These are phyloP conservation scores for Pelargonium australe DNA, from an alignment of 441 rosid genomes.

Conservation along the genomic window DNA sequence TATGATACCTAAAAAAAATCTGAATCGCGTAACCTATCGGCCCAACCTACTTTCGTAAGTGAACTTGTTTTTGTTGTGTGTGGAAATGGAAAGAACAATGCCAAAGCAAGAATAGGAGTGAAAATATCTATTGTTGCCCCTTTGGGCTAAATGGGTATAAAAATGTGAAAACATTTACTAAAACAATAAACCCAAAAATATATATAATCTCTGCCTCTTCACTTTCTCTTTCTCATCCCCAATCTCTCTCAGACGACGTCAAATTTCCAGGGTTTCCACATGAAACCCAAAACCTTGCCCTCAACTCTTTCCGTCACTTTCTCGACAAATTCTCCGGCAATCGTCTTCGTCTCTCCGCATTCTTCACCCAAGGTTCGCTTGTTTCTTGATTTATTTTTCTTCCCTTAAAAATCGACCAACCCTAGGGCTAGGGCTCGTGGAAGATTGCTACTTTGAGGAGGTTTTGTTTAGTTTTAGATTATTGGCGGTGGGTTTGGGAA, in stretches of 20 bases:
- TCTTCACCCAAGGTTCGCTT: background rate
- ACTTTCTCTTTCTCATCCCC: background rate
- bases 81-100: no score
- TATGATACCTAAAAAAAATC: no score
- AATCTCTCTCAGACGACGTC: background rate
- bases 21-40: no score
- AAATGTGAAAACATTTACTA: no score
- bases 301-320: background rate
- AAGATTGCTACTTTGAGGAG: conserved; percentile 6
- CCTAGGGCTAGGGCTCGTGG: conserved; percentile 1
- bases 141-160: no score
- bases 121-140: no score
- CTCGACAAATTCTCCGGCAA: conserved; percentile 1
- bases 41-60: no score
- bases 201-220: background rate
- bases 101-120: no score
- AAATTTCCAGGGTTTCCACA: conserved; percentile 8
- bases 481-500: conserved; percentile 8
- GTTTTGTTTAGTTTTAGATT: conserved; percentile 23
- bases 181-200: no score
- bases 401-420: background rate
- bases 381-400: background rate
- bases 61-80: no score
- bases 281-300: conserved; percentile 5
- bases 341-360: conserved; percentile 1